phyloP scores from a whole-genome alignment of 768 basidiomycete genomes.

The Psilocybe tampanensis region DNA sequence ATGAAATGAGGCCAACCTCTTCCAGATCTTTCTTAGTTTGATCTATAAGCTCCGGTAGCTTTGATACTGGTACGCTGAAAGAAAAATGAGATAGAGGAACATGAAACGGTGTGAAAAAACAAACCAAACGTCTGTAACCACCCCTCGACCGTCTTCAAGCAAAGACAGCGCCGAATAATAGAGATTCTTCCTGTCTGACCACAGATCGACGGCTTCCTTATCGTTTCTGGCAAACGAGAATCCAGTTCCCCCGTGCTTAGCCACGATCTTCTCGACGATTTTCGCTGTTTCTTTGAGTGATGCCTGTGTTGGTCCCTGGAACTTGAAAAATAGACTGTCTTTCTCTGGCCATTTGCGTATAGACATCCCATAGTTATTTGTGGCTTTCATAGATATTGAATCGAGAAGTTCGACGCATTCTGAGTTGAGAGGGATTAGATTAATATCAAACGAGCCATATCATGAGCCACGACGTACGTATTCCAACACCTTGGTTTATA shows the following conservation, averaged over 20 bases:
- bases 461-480: constrained; percentile 53
- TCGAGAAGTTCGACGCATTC: constrained; percentile 90
- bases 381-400: constrained; percentile 63
- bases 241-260: constrained; percentile 66
- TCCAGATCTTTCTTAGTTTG: constrained; percentile 75
- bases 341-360: constrained; percentile 56
- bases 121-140: constrained; percentile 80
- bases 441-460: neutral
- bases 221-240: constrained; percentile 66
- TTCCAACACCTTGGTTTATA: constrained; percentile 69
- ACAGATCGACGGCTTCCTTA: constrained; percentile 69
- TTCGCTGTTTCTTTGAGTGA: constrained; percentile 64
- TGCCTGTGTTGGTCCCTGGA: constrained; percentile 68
- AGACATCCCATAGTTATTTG: constrained; percentile 57
- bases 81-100: neutral
- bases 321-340: constrained; percentile 85
- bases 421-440: constrained; percentile 19
- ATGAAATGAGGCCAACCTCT: constrained; percentile 54
- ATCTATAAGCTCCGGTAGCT: constrained; percentile 61
- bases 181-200: constrained; percentile 74
- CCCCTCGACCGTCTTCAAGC: constrained; percentile 56
- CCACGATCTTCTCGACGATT: constrained; percentile 57
- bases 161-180: constrained; percentile 57
- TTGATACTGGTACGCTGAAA: constrained; percentile 61
- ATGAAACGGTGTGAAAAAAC: neutral